Evolutionary conservation across 352 stramenopile genomes (phyloP), one percentile per base, ranked within the genome.

Genomic region (Globisporangium splendens): DNA sequence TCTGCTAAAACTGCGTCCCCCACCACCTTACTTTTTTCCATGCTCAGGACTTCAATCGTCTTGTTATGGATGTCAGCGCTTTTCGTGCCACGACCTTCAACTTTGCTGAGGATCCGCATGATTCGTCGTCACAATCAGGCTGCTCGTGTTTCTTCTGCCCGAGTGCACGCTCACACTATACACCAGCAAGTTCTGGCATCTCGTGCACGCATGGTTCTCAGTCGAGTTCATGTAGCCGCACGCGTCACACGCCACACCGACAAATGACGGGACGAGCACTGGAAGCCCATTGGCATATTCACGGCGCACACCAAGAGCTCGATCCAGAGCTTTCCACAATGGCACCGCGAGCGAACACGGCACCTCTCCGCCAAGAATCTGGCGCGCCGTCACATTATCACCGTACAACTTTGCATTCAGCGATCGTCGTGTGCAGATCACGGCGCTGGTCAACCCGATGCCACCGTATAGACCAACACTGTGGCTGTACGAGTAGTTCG

Each of bases 401-500:
- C 82, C 82, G 41, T 91, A 89, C 41, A 77, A 86, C 65, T 79
- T 88, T 48, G 77, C 75, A 59, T 91, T 91, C 33, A 91, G 60
- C 38, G 79, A 83, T 61, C 89, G 88, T 42, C 83, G 76, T 6
- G 83, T 89, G 50, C 79, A 87, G 48, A 92, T 90, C 35, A 90
- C 68, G 12, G 73, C 83, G 50, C 83, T 77, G 5, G 76, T 81
- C 48, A 92, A 68, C 0, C 79, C 82, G 51, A 89, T 86, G 35
- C 82, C 82, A 21, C 79, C 82, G 63, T 89, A 91, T 10, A 91
- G 67, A 0, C 82, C 82, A 50, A 79, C 80, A 52, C 79, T 89
- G 64, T 91, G 82, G 49, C 77, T 88, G 66, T 91, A 91, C 57
- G 79, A 89, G 65, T 89, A 92, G 61, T 92, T 92, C 11, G 83